Evolutionary conservation across 1,284 basidiomycete species (phyloP), one percentile per base, ranked within the genome.

Genomic region (Pseudozyma sp.): DNA sequence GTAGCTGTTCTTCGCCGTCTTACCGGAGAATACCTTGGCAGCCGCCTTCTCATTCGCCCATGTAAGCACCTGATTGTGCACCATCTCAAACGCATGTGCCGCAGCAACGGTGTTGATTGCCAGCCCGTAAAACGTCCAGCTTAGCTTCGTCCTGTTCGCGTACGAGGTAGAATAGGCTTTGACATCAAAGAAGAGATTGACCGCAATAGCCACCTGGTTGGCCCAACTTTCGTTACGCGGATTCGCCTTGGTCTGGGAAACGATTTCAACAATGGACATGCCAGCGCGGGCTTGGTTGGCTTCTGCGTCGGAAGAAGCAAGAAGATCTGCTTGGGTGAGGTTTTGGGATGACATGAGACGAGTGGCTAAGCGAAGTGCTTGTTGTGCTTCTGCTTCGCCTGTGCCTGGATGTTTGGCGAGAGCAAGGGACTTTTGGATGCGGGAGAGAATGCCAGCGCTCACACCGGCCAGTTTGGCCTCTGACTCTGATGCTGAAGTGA

Each of bases 61-160:
- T 1, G 71, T 73, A 11, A 78, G 48, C 18, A 78, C 66, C 52
- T 72, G 73, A 38, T 80, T 79, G 59, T 73, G 69, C 11, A 76
- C 77, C 70, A 79, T 79, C 54, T 80, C 78, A 34, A 80, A 80
- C 7, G 77, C 76, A 31, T 68, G 48, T 6, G 69, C 78, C 1
- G 78, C 78, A 10, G 78, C 77, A 7, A 77, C 73, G 13, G 77
- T 80, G 49, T 80, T 80, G 18, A 65, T 19, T 11, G 76, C 69
- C 14, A 80, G 44, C 2, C 78, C 77, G 49, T 79, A 79, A 35
- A 79, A 79, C 0, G 76, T 76, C 68, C 70, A 77, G 43, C 68
- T 74, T 10, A 77, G 50, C 18, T 59, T 63, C 13, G 65, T 67
- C 1, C 71, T 54, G 18, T 67, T 68, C 1, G 49, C 59, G n/a